These are phyloP conservation scores for Neolentinus lepideus DNA, from an alignment of 1,284 basidiomycete genomes.

Conservation along the genomic window DNA sequence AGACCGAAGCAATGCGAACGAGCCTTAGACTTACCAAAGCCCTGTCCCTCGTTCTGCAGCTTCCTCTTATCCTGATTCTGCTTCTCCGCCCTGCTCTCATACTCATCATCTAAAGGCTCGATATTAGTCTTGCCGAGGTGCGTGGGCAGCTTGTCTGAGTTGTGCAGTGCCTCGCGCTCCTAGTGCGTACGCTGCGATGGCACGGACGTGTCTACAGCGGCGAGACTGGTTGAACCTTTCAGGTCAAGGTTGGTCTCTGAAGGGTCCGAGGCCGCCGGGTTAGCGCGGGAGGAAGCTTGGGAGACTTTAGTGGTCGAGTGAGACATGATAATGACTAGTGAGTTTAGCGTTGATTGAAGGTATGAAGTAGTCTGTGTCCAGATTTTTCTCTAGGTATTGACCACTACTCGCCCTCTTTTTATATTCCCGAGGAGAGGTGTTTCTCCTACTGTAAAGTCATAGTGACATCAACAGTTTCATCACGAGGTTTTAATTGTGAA, in stretches of 20 bases:
- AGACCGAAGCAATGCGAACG: not conserved
- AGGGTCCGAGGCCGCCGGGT: not conserved
- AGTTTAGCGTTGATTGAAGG: not conserved
- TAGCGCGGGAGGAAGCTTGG: not conserved
- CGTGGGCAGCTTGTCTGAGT: not conserved
- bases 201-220: not conserved
- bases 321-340: not conserved
- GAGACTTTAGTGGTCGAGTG: not conserved
- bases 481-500: no score
- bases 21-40: not conserved
- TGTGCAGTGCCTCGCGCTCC: not conserved
- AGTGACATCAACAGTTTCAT: not conserved
- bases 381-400: not conserved
- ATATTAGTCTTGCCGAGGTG: not conserved
- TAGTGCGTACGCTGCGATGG: not conserved
- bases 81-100: not conserved
- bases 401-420: not conserved
- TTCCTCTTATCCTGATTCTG: not conserved
- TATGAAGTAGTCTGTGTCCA: not conserved
- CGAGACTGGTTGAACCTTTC: not conserved
- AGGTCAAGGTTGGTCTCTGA: not conserved
- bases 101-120: not conserved
- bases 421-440: not conserved
- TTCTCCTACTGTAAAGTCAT: not conserved
- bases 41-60: not conserved